A percentile compares a stretch with the other conserved stretches of the same genome.
These are phyloP conservation scores for Naematelia aurantialba DNA, from an alignment of 768 basidiomycete species.

Conservation along the genomic window DNA sequence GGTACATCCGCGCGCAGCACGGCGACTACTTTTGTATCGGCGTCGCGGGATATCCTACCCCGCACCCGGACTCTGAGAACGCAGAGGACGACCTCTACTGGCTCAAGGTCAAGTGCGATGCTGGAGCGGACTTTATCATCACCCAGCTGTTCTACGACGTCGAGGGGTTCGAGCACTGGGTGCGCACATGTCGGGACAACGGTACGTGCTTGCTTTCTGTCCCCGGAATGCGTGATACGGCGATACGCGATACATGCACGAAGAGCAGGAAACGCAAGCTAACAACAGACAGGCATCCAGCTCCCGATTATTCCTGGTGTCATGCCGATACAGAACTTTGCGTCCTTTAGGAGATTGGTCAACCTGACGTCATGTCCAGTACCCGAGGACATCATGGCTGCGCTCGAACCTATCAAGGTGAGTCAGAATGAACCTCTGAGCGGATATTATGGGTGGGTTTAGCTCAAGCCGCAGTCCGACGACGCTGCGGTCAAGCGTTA, in stretches of 20 bases:
- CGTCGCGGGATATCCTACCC: slow-evolving; percentile 82
- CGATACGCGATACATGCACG: no score
- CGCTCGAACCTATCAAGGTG: slow-evolving; percentile 73
- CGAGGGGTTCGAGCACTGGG: slow-evolving; percentile 79
- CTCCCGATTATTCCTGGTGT: slow-evolving; percentile 91
- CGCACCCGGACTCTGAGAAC: slow-evolving; percentile 54
- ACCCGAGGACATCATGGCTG: slow-evolving; percentile 63
- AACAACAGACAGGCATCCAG: slow-evolving; percentile 62
- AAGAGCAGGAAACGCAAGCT: no score
- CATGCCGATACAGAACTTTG: slow-evolving; percentile 96
- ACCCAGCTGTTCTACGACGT: slow-evolving; percentile 97
- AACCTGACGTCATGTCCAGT: slow-evolving; percentile 81
- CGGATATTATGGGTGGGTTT: neutral
- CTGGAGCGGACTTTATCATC: slow-evolving; percentile 91
- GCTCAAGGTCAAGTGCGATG: slow-evolving; percentile 82
- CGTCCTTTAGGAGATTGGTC: slow-evolving; percentile 83
- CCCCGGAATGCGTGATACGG: neutral
- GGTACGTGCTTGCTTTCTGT: slow-evolving; percentile 65
- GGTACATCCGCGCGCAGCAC: slow-evolving; percentile 79
- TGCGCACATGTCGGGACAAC: slow-evolving; percentile 63
- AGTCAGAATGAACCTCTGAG: slow-evolving; percentile 27
- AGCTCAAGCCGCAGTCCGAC: slow-evolving; percentile 63
- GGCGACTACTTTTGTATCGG: slow-evolving; percentile 86
- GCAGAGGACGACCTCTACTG: slow-evolving; percentile 55
- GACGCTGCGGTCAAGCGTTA: slow-evolving; percentile 92